phyloP scores from a whole-genome alignment of 352 stramenopile species.

The Aphanomyces cochlioides region DNA sequence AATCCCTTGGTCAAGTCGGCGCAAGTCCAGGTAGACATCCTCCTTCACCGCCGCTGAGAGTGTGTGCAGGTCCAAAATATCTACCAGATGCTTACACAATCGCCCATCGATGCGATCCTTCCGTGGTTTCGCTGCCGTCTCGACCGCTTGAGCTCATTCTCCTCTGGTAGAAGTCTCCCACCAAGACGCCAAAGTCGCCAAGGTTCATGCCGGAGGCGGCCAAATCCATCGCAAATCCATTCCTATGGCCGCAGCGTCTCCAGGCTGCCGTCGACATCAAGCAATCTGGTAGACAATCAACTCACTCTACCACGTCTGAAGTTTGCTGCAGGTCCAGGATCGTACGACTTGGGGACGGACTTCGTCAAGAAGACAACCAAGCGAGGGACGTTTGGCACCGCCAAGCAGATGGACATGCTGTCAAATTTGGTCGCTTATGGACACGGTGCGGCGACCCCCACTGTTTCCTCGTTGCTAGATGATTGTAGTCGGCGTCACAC shows the following conservation, averaged over 20 bases:
- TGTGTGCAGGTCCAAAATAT: not conserved
- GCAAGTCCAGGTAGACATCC: not conserved
- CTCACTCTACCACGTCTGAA: not conserved
- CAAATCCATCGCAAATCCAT: not conserved
- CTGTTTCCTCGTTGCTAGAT: no score
- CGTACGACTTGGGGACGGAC: slow-evolving; percentile 4
- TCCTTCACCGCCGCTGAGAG: not conserved
- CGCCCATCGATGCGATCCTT: not conserved
- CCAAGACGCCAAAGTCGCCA: no score
- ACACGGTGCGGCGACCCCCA: not conserved
- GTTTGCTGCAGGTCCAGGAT: slow-evolving; percentile 1
- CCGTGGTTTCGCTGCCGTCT: no score
- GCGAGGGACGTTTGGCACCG: slow-evolving; percentile 10
- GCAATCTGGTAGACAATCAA: slow-evolving; percentile 13
- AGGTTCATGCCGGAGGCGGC: no score
- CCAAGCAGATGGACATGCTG: slow-evolving; percentile 8
- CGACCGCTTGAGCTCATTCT: no score
- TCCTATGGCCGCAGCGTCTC: not conserved
- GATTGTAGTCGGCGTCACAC: not conserved
- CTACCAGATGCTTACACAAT: not conserved
- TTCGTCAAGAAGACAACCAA: slow-evolving; percentile 6
- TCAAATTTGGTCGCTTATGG: slow-evolving; percentile 3
- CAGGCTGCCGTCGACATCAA: not conserved
- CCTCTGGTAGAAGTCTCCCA: no score
- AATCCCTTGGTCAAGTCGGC: not conserved